Conservation (phyloP, 257 asterid species). For the Voacanga thouarsii region DNA sequence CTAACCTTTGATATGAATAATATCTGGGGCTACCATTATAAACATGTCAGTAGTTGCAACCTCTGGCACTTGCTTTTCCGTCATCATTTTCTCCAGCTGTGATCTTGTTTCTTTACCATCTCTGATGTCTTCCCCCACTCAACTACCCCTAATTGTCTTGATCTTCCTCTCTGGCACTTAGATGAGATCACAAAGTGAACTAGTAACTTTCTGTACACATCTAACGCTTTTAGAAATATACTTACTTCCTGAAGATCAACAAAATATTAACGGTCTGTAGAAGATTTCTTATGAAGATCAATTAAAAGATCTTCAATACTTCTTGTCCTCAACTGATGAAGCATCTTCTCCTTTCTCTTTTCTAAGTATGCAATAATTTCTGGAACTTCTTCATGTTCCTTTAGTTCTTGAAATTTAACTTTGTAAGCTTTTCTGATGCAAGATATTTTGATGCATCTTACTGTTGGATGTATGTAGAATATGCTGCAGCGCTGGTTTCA, state of each 20-base stretch:
- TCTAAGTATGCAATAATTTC: not conserved
- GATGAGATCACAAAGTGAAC: not conserved
- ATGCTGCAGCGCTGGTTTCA: conserved; percentile 64
- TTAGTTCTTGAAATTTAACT: not conserved
- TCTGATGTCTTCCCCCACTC: not conserved
- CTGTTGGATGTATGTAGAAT: conserved; percentile 41
- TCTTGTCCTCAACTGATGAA: not conserved
- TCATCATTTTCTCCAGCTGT: not conserved
- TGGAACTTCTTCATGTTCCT: not conserved
- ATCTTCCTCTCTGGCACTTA: not conserved
- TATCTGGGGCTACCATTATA: not conserved
- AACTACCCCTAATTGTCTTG: not conserved
- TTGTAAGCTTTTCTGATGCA: not conserved
- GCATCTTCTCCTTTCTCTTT: not conserved
- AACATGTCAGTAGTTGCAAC: not conserved
- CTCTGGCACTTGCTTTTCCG: not conserved
- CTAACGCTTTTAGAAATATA: not conserved
- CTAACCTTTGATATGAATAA: not conserved
- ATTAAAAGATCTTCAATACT: not conserved
- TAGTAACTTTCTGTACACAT: not conserved
- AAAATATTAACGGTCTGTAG: not conserved
- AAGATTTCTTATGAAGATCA: not conserved
- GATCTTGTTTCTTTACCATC: not conserved
- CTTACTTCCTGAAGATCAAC: not conserved
- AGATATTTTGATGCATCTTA: not conserved